Evolutionary conservation across 2,329 filamentous ascomycete species (phyloP).

Genomic region (Fusarium sp.): DNA sequence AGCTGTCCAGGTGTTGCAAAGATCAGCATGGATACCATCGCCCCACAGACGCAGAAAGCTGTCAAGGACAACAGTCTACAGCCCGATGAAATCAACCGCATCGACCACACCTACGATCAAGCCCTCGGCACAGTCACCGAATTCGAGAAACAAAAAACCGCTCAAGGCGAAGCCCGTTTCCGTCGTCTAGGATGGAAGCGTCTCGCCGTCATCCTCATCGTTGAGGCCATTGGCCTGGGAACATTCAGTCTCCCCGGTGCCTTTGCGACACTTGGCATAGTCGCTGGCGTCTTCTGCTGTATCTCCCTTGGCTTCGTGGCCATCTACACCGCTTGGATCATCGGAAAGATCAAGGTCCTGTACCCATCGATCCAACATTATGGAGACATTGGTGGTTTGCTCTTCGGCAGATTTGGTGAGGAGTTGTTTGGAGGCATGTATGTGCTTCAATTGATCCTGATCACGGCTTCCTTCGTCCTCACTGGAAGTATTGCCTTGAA

Average conservation of each 20-base stretch:
- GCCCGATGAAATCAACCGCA: slow-evolving; percentile 19
- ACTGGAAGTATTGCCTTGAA: slow-evolving; percentile 75
- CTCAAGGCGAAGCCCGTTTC: slow-evolving; percentile 39
- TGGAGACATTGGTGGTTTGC: slow-evolving; percentile 71
- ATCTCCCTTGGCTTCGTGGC: slow-evolving; percentile 54
- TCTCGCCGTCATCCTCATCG: slow-evolving; percentile 43
- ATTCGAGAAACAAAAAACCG: slow-evolving; percentile 43
- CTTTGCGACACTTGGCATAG: slow-evolving; percentile 45
- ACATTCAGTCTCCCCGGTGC: slow-evolving; percentile 43
- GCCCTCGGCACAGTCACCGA: slow-evolving; percentile 42
- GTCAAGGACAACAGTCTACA: slow-evolving; percentile 1
- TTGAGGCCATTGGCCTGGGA: slow-evolving; percentile 44
- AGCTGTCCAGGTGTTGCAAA: neutral
- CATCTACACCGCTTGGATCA: slow-evolving; percentile 56
- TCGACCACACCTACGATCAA: slow-evolving; percentile 37
- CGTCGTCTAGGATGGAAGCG: slow-evolving; percentile 44
- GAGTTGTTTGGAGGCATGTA: slow-evolving; percentile 70
- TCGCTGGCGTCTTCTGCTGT: slow-evolving; percentile 54
- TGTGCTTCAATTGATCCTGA: slow-evolving; percentile 71
- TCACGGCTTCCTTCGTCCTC: slow-evolving; percentile 74
- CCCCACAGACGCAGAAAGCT: neutral
- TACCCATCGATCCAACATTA: slow-evolving; percentile 70
- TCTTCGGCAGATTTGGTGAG: slow-evolving; percentile 67
- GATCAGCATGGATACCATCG: slow-evolving; percentile 3
- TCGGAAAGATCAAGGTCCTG: slow-evolving; percentile 56